Evolutionary conservation across 805 yeast genomes (phyloP), one percentile per base, ranked within the genome.

Genomic region (Lipomyces oligophaga): DNA sequence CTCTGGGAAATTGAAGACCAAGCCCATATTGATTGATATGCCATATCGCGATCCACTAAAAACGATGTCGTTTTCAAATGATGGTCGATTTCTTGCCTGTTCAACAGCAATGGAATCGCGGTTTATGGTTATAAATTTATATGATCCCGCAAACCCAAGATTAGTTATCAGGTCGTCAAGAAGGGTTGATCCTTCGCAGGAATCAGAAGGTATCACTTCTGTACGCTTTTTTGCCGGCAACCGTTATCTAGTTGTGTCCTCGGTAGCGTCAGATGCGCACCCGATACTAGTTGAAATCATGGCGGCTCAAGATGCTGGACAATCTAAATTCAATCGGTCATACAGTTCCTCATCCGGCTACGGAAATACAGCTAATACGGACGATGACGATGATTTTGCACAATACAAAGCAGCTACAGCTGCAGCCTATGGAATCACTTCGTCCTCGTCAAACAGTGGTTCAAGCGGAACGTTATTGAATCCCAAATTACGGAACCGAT

Each of bases 11-110:
- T n/a, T n/a, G n/a, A 27, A 68, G 20, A 78, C 75, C 3, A 78
- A 76, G 34, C 83, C 86, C 2, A 73, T 82, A 7, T 79, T 88
- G 1, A 79, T 88, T 26, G 82, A 94, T 0, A 72, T 85, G 41
- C 96, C 97, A 0, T 87, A 86, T 63, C 67, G 85, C 25, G 97
- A 90, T 63, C 94, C 95, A 1, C 78, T 89, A 32, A 82, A 82
- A 54, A 71, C 83, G 2, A 64, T 89, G 7, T 76, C 79, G 39
- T 85, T 89, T 63, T 85, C 94, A 3, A 70, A 78, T 1, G 81
- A 83, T 44, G 85, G 87, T 0, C 67, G 77, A 3, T 83, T 83
- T 57, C 58, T 89, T 27, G 71, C 88, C 3, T 86, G 94, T 57
- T 79, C 90, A 16, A 84, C 93, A 0, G 78, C 77, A 1, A 66